phyloP scores from a whole-genome alignment of 306 rosid species.

The Pyrus betulifolia region DNA sequence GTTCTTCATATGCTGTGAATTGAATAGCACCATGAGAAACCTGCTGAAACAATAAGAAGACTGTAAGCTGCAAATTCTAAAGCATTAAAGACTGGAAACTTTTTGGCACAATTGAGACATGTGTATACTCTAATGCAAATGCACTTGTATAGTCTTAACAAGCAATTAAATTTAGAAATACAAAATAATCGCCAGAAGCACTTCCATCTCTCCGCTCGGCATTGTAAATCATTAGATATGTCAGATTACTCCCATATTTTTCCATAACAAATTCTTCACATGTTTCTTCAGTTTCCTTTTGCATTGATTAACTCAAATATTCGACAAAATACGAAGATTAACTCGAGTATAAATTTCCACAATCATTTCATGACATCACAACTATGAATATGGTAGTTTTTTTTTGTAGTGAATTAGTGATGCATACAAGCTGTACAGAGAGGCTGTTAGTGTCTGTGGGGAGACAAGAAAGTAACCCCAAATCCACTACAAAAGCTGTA shows the following conservation, averaged over 20 bases:
- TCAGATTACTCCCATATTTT: neutral
- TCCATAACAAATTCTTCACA: neutral
- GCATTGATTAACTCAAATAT: neutral
- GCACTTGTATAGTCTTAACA: neutral
- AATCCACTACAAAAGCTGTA: neutral
- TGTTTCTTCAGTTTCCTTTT: neutral
- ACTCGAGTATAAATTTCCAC: neutral
- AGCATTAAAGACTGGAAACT: slow-evolving; percentile 1
- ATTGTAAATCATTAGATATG: neutral
- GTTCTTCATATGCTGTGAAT: slow-evolving; percentile 85
- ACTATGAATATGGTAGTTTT: neutral
- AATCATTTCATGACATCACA: neutral
- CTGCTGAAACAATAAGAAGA: slow-evolving; percentile 51
- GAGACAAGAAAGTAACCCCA: neutral
- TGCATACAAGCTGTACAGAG: neutral
- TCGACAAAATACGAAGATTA: neutral
- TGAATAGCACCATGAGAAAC: slow-evolving; percentile 97
- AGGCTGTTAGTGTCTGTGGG: neutral
- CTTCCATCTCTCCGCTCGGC: neutral
- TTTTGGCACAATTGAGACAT: neutral
- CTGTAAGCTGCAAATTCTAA: slow-evolving; percentile 1
- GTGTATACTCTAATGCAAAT: neutral
- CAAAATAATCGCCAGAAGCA: neutral
- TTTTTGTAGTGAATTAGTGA: neutral
- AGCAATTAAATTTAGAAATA: neutral